A percentile compares a stretch with the other conserved stretches of the same genome.
phyloP scores from a whole-genome alignment of 1,284 basidiomycete species.

The Trichosporon ovoides region DNA sequence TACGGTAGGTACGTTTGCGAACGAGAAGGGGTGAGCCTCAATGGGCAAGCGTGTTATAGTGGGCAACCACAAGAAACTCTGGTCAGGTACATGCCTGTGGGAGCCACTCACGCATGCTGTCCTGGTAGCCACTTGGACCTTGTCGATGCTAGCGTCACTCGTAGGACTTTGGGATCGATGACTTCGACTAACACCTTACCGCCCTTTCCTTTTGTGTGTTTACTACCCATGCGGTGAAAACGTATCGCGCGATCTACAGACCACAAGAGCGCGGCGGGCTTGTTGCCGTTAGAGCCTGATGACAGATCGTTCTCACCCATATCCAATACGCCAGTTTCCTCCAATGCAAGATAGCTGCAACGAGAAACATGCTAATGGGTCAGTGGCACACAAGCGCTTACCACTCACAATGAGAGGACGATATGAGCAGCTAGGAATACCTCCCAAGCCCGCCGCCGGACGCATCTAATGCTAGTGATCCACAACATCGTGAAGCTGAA shows the following conservation, averaged over 20 bases:
- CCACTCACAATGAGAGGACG: conserved; percentile 46
- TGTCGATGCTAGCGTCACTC: conserved; percentile 52
- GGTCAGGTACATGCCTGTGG: too few relatives aligned
- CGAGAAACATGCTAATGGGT: conserved; percentile 26
- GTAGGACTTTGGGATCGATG: conserved; percentile 55
- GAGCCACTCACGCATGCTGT: conserved; percentile 53
- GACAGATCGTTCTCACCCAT: conserved; percentile 25
- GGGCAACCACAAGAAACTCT: too few relatives aligned
- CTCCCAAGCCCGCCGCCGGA: conserved; percentile 52
- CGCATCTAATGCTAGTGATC: conserved; percentile 49
- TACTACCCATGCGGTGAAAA: conserved; percentile 46
- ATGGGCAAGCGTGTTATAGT: conserved; percentile 31
- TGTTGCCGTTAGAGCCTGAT: conserved; percentile 5
- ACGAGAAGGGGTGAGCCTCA: conserved; percentile 47
- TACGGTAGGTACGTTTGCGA: conserved; percentile 34
- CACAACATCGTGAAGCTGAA: conserved; percentile 50
- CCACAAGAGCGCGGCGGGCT: conserved; percentile 45
- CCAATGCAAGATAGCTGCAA: conserved; percentile 43
- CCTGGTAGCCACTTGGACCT: conserved; percentile 56
- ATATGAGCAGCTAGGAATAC: conserved; percentile 55
- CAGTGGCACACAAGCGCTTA: neutral
- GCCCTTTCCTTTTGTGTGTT: conserved; percentile 7
- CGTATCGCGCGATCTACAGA: conserved; percentile 59
- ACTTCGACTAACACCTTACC: conserved; percentile 39
- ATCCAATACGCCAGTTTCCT: conserved; percentile 31